Conservation (phyloP, 2,329 filamentous ascomycete species). For the Bretziella fagacearum region DNA sequence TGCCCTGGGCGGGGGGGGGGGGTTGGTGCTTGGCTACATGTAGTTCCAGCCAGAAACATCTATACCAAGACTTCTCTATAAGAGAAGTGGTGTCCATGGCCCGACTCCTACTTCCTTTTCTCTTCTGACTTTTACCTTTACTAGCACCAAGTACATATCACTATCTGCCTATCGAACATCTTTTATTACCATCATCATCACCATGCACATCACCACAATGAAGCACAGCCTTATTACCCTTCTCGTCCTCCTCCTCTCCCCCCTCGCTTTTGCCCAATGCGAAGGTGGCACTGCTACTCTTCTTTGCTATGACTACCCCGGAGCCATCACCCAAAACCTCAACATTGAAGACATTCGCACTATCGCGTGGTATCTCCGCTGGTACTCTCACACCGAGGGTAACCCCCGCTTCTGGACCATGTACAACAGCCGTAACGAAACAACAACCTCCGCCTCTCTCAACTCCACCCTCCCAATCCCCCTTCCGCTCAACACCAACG, state of each 20-base stretch:
- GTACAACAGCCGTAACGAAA: conserved; percentile 12
- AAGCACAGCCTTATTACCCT: background rate
- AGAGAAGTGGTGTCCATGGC: no score
- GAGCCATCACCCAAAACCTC: conserved; percentile 10
- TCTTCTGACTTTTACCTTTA: no score
- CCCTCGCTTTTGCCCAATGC: conserved; percentile 6
- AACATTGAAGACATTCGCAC: conserved; percentile 13
- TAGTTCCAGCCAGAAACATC: no score
- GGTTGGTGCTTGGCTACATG: no score
- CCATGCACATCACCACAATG: background rate
- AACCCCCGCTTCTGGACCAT: conserved; percentile 15
- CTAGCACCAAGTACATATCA: no score
- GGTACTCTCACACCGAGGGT: conserved; percentile 11
- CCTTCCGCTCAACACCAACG: background rate
- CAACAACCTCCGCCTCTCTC: conserved; percentile 7
- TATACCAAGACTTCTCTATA: no score
- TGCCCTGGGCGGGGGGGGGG: no score
- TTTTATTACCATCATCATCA: background rate
- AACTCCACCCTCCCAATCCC: conserved; percentile 6
- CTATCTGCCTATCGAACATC: no score
- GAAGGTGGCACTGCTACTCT: conserved; percentile 5
- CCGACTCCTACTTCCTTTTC: no score
- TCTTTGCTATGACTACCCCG: conserved; percentile 14
- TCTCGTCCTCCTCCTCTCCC: background rate
- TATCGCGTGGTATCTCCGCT: conserved; percentile 14